Percentiles rank a stretch among this genome's conserved stretches.
These are phyloP conservation scores for Leonotis leonurus DNA, from an alignment of 257 asterid genomes.

Conservation along the genomic window DNA sequence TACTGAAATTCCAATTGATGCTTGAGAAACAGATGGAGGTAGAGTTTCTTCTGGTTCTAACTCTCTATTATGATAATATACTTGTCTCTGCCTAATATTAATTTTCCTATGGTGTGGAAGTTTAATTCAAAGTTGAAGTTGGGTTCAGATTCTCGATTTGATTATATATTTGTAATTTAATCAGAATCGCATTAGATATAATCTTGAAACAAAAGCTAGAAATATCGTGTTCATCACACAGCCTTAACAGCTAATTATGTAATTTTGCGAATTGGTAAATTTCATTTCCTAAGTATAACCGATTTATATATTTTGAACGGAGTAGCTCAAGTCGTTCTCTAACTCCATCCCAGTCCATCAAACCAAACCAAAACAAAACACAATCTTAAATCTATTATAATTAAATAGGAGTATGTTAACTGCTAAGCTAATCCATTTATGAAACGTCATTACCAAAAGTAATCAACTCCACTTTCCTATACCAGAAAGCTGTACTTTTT, in stretches of 20 bases:
- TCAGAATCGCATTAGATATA: not conserved
- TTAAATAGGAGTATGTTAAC: not conserved
- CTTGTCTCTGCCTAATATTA: too few relatives aligned
- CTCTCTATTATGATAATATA: too few relatives aligned
- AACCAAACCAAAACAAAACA: not conserved
- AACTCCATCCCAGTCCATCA: too few relatives aligned
- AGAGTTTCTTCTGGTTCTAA: too few relatives aligned
- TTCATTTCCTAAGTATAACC: not conserved
- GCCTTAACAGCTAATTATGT: not conserved
- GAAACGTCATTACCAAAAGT: not conserved
- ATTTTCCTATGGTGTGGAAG: too few relatives aligned
- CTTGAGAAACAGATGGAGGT: conserved; percentile 20
- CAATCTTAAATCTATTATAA: not conserved
- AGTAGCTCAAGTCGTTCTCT: not conserved
- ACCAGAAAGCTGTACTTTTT: not conserved
- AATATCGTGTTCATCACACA: too few relatives aligned
- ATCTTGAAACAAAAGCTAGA: not conserved
- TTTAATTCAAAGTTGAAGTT: too few relatives aligned
- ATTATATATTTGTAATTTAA: not conserved
- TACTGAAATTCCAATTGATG: conserved; percentile 47
- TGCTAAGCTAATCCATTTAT: not conserved
- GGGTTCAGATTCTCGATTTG: too few relatives aligned
- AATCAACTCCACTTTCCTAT: conserved; percentile 21
- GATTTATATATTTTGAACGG: not conserved
- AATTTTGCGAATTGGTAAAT: not conserved